A percentile compares a stretch with the other conserved stretches of the same genome.
Evolutionary conservation across 2,329 filamentous ascomycete species (phyloP).

Genomic region (Fusarium brevicatenulatum): DNA sequence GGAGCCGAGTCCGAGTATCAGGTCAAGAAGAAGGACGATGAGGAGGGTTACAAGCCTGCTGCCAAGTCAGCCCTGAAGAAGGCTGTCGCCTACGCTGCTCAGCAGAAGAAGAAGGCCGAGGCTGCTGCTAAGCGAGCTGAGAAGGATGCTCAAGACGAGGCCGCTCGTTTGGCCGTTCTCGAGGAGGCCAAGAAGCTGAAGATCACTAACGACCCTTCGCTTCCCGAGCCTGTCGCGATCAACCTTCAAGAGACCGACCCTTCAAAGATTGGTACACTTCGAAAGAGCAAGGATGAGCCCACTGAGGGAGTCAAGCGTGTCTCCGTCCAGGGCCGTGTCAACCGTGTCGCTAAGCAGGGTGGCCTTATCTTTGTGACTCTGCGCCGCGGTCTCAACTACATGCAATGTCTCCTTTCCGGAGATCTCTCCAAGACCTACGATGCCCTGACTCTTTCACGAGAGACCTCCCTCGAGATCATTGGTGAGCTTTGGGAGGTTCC

Average conservation of each 20-base stretch:
- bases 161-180: slow-evolving; percentile 37
- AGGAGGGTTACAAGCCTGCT: slow-evolving; percentile 45
- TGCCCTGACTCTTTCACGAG: slow-evolving; percentile 83
- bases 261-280: slow-evolving; percentile 46
- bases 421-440: slow-evolving; percentile 92
- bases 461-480: slow-evolving; percentile 85
- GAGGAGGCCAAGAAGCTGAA: slow-evolving; percentile 46
- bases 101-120: slow-evolving; percentile 43
- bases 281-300: slow-evolving; percentile 48
- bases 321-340: slow-evolving; percentile 83
- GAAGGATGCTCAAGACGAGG: slow-evolving; percentile 41
- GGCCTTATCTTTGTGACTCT: slow-evolving; percentile 86
- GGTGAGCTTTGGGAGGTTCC: slow-evolving; percentile 88
- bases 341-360: slow-evolving; percentile 83
- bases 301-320: slow-evolving; percentile 60
- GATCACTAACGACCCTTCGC: slow-evolving; percentile 69
- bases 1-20: slow-evolving; percentile 51
- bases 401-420: slow-evolving; percentile 70
- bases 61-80: slow-evolving; percentile 46
- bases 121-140: slow-evolving; percentile 42
- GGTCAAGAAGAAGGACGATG: slow-evolving; percentile 54
- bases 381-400: slow-evolving; percentile 77
- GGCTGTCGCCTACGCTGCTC: slow-evolving; percentile 39
- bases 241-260: slow-evolving; percentile 66
- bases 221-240: slow-evolving; percentile 80